Percentiles rank a stretch among this genome's conserved stretches.
Conservation (phyloP, 2,329 filamentous ascomycete genomes). For the Alternaria gaisen region DNA sequence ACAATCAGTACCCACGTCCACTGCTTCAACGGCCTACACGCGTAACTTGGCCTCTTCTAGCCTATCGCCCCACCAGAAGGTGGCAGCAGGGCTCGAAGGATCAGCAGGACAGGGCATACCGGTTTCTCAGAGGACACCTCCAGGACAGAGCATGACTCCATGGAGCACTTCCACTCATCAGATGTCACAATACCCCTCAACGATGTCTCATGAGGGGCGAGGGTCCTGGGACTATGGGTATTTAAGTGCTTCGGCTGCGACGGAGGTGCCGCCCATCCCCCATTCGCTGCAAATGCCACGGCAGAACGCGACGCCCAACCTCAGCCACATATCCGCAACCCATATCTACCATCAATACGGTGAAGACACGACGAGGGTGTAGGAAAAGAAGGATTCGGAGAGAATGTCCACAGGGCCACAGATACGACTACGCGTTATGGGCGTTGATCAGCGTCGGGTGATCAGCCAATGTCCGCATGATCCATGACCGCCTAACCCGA, state of each 20-base stretch:
- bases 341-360: conserved; percentile 49
- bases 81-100: conserved; percentile 51
- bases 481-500: conserved; percentile 34
- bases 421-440: conserved; percentile 30
- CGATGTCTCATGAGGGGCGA: conserved; percentile 42
- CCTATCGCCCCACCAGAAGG: conserved; percentile 56
- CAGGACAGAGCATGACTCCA: conserved; percentile 48
- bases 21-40: conserved; percentile 56
- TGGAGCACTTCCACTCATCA: conserved; percentile 44
- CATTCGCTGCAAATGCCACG: conserved; percentile 47
- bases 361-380: conserved; percentile 50
- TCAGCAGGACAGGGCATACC: conserved; percentile 50
- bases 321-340: conserved; percentile 42
- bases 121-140: conserved; percentile 45
- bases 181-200: conserved; percentile 45
- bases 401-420: conserved; percentile 21
- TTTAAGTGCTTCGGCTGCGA: conserved; percentile 37
- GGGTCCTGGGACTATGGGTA: conserved; percentile 51
- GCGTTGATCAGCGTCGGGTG: conserved; percentile 42
- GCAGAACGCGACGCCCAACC: conserved; percentile 40
- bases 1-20: conserved; percentile 57
- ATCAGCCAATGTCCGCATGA: conserved; percentile 46
- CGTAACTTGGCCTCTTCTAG: conserved; percentile 54
- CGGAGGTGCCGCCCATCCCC: conserved; percentile 37
- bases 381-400: conserved; percentile 21